Conservation (phyloP, 2,329 filamentous ascomycete genomes). For the Herpotrichia juniperi region DNA sequence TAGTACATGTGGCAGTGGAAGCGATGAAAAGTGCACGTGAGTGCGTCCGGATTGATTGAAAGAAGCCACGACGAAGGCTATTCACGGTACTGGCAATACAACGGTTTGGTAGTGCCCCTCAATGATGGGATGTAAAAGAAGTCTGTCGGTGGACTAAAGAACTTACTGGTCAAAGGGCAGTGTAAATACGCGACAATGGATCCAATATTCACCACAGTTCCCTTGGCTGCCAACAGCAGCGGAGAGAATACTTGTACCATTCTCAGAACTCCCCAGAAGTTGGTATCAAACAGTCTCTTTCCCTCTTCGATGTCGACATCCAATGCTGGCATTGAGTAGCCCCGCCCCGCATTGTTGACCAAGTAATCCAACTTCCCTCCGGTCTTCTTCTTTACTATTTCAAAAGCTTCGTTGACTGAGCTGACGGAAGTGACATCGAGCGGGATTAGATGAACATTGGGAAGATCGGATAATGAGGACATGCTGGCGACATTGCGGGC, state of each 20-base stretch:
- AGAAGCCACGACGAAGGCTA: no score
- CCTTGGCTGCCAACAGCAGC: conserved; percentile 19
- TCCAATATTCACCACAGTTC: conserved; percentile 20
- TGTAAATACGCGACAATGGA: conserved; percentile 22
- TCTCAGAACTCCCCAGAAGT: conserved; percentile 47
- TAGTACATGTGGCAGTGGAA: conserved; percentile 26
- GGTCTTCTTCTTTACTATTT: conserved; percentile 51
- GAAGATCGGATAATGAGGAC: conserved; percentile 3
- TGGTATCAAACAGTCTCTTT: conserved; percentile 34
- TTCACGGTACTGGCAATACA: no score
- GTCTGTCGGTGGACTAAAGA: no score
- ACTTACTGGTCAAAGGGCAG: background rate
- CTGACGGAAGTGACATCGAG: conserved; percentile 55
- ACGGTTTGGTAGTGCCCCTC: no score
- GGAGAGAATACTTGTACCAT: conserved; percentile 47
- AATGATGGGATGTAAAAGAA: no score
- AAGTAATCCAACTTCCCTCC: conserved; percentile 56
- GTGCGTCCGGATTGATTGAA: no score
- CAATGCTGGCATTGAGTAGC: conserved; percentile 59
- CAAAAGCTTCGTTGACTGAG: conserved; percentile 52
- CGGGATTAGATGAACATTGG: conserved; percentile 50
- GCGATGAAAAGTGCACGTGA: no score
- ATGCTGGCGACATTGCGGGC: conserved; percentile 33
- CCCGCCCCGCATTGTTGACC: conserved; percentile 61
- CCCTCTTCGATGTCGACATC: conserved; percentile 48